Conservation (phyloP, 2,329 filamentous ascomycete genomes). For the Fusarium domesticum region DNA sequence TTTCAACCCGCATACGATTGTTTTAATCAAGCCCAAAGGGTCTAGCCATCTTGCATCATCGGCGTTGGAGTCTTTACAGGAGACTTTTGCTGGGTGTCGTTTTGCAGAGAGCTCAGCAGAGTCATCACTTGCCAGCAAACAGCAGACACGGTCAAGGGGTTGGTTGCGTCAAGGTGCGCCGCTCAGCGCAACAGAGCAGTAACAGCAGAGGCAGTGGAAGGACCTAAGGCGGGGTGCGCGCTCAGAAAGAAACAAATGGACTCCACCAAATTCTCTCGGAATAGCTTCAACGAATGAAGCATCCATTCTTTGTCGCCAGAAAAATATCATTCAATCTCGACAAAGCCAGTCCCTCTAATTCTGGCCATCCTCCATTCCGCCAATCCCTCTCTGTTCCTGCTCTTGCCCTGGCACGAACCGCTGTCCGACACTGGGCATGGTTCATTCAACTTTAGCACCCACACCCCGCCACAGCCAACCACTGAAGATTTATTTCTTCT, state of each 20-base stretch:
- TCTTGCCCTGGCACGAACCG: slow-evolving; percentile 19
- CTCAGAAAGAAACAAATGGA: neutral
- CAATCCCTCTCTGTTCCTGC: slow-evolving; percentile 6
- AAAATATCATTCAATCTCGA: slow-evolving; percentile 3
- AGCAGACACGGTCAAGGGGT: neutral
- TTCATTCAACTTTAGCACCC: slow-evolving; percentile 8
- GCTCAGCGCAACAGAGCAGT: neutral
- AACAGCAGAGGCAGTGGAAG: neutral
- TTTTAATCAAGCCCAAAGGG: neutral
- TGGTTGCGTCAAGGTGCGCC: neutral
- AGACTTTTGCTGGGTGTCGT: neutral
- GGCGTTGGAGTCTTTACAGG: neutral
- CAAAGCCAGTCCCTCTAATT: slow-evolving; percentile 22
- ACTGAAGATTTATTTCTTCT: slow-evolving; percentile 13
- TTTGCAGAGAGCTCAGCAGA: neutral
- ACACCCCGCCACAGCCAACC: slow-evolving; percentile 5
- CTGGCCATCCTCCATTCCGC: slow-evolving; percentile 9
- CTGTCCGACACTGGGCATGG: slow-evolving; percentile 23
- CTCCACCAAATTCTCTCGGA: neutral
- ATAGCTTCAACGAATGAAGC: neutral
- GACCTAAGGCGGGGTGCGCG: neutral
- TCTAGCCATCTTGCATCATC: neutral
- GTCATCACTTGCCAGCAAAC: neutral
- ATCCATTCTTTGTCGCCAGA: neutral
- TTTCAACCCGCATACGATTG: neutral